A percentile compares a stretch with the other conserved stretches of the same genome.
phyloP scores from a whole-genome alignment of 2,329 filamentous ascomycete genomes.

The Nemania diffusa region DNA sequence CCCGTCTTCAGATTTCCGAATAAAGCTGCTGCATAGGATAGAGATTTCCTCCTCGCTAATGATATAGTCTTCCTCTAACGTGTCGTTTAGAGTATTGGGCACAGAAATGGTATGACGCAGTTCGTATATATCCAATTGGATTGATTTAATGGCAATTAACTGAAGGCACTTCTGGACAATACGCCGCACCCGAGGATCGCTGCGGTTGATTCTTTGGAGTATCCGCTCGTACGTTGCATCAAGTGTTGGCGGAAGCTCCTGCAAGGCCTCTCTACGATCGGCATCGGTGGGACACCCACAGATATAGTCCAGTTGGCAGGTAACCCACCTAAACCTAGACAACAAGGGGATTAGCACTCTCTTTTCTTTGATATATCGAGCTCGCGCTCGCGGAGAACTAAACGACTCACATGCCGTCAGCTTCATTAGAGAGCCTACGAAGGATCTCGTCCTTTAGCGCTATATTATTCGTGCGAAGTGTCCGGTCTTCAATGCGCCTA shows the following conservation, averaged over 20 bases:
- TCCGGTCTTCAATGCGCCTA: constrained; percentile 16
- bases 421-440: constrained; percentile 23
- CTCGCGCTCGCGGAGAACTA: background rate
- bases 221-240: constrained; percentile 36
- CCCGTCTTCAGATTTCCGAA: constrained; percentile 35
- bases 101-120: constrained; percentile 15
- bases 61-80: background rate
- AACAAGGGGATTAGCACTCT: no score
- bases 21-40: constrained; percentile 36
- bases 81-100: constrained; percentile 13
- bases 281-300: constrained; percentile 29
- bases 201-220: constrained; percentile 25
- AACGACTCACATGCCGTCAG: constrained; percentile 37
- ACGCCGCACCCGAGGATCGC: constrained; percentile 3
- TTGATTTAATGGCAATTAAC: constrained; percentile 19
- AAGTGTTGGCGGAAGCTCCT: constrained; percentile 34
- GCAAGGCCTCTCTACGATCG: constrained; percentile 34
- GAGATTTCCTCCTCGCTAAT: constrained; percentile 12
- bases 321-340: constrained; percentile 32
- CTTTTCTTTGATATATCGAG: no score
- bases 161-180: constrained; percentile 31
- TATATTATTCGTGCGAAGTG: constrained; percentile 23
- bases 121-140: background rate
- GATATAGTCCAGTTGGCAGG: constrained; percentile 39
- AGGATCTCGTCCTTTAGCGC: constrained; percentile 36